These are phyloP conservation scores for Albophoma yamanashiensis DNA, from an alignment of 2,329 filamentous ascomycete genomes.

Conservation along the genomic window DNA sequence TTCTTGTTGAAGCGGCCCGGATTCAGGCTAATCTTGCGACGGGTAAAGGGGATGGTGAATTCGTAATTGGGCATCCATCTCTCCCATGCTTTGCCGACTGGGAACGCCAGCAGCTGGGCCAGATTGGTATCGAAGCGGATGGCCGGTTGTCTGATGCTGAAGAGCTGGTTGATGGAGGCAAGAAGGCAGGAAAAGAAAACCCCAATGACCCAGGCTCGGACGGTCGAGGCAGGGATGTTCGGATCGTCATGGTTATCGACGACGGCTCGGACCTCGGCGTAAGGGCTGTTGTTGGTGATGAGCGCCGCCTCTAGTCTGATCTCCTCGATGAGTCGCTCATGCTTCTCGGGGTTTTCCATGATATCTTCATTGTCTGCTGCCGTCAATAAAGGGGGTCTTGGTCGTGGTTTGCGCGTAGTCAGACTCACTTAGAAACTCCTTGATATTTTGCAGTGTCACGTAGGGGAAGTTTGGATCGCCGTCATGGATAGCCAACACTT, in stretches of 20 bases:
- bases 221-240: conserved; percentile 34
- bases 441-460: conserved; percentile 22
- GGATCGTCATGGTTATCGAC: conserved; percentile 44
- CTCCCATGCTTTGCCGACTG: conserved; percentile 34
- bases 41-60: conserved; percentile 27
- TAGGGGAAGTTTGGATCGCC: conserved; percentile 28
- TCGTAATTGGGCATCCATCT: conserved; percentile 28
- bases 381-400: not conserved
- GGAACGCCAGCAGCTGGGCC: conserved; percentile 41
- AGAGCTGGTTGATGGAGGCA: conserved; percentile 43
- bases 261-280: conserved; percentile 42
- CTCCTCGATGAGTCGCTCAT: conserved; percentile 30
- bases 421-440: conserved; percentile 21
- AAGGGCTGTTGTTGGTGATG: conserved; percentile 43
- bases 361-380: conserved; percentile 16
- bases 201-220: conserved; percentile 41
- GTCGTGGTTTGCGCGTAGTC: too few relatives aligned
- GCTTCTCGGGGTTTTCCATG: conserved; percentile 22
- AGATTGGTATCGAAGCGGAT: conserved; percentile 40
- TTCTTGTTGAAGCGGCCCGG: conserved; percentile 43
- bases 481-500: conserved; percentile 21
- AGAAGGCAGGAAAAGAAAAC: conserved; percentile 33
- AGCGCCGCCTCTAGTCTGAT: conserved; percentile 42
- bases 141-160: conserved; percentile 39
- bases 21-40: conserved; percentile 25